Conservation (phyloP, 1,284 basidiomycete genomes). For the Moesziomyces parantarcticus region DNA sequence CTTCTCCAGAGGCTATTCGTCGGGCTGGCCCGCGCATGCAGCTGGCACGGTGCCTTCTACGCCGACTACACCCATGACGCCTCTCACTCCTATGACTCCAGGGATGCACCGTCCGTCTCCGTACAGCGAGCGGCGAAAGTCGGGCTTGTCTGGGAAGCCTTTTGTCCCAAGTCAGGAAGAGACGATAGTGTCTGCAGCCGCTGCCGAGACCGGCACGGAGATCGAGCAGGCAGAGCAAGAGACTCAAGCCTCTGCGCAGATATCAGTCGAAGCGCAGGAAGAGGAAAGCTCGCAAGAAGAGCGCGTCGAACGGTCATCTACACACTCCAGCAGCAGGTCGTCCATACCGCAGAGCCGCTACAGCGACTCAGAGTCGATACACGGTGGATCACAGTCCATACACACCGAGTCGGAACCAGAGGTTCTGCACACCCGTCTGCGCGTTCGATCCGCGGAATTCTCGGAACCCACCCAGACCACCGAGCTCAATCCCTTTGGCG, state of each 20-base stretch:
- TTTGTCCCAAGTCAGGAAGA: background rate
- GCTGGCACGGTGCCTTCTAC: constrained; percentile 1
- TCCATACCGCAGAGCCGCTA: constrained; percentile 8
- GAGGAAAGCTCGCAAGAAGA: background rate
- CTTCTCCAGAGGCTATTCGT: constrained; percentile 8
- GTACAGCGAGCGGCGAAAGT: constrained; percentile 4
- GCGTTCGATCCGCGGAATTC: background rate
- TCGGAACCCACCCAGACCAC: constrained; percentile 8
- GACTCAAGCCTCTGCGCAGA: background rate
- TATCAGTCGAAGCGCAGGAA: background rate
- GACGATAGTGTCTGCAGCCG: background rate
- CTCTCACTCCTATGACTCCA: constrained; percentile 11
- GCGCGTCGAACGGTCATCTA: background rate
- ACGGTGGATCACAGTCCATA: background rate
- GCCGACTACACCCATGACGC: constrained; percentile 6
- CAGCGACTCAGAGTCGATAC: constrained; percentile 1
- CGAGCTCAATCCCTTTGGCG: constrained; percentile 11
- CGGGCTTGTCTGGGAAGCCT: background rate
- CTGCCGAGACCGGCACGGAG: background rate
- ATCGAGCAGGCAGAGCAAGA: background rate
- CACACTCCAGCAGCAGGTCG: background rate
- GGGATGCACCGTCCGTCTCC: background rate
- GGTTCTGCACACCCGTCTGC: constrained; percentile 1
- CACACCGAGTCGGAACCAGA: constrained; percentile 2
- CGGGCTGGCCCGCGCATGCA: background rate